Evolutionary conservation across 2,329 filamentous ascomycete species (phyloP), one percentile per base, ranked within the genome.

Genomic region (Parafenestella ontariensis): DNA sequence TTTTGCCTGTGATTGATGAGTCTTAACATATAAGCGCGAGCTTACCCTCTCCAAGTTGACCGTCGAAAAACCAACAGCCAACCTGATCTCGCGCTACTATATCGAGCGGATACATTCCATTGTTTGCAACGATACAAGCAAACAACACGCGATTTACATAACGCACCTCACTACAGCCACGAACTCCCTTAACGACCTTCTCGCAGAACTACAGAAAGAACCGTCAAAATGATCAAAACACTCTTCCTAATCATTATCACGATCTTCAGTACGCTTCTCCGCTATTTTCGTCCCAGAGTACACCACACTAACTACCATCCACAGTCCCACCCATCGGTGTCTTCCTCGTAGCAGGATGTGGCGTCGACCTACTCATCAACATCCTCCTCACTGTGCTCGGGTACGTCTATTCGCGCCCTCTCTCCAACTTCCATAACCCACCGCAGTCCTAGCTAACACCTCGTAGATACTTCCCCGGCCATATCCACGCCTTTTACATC

Each of bases 401-500:
- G 40, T 77, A 65, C 23, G 66, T 60, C 26, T 24, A 21, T 17
- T 41, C 34, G 37, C 10, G 26, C 18, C 10, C 29, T 21, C 40
- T 10, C 17, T 49, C 24, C 39, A 17, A 24, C 10, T 17, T 28
- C 18, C 46, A 28, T 31, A 7, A 11, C 6, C 26, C 11, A 9
- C 41, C 18, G 24, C 9, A 26, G n/a, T 28, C 17, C 34, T 3
- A 26, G 17, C 20, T 44, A 40, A 54, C 37, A 7, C 26, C 3
- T 47, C 26, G 54, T 23, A 86, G 85, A n/a, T 90, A 88, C 73
- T 76, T 95, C 46, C 91, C 91, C 0, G 91, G 90, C 7, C 88
- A 92, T 63, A 84, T 94, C 48, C 77, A 92, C 72, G 90, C 90
- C 39, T 92, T 93, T 75, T 95, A 93, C 73, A 64, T 92, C 57